Evolutionary conservation across 768 basidiomycete genomes (phyloP), one percentile per base, ranked within the genome.

Genomic region (Gloeopeniophorella convolvens): DNA sequence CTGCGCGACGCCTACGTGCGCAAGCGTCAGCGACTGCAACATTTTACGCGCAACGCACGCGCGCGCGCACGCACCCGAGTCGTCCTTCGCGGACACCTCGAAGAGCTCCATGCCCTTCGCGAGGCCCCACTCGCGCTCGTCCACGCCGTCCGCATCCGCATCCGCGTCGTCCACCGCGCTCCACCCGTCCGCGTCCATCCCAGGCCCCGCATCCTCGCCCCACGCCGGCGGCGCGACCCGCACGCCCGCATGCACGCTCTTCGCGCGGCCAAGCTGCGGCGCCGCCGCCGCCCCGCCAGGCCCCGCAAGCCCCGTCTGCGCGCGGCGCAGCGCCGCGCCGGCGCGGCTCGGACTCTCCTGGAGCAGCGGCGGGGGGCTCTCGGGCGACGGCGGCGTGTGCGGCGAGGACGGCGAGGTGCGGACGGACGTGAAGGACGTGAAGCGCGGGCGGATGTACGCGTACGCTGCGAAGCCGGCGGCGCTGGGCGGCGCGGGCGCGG

Each of bases 31-130:
- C n/a, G 36, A 26, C 18, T 34, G 47, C 31, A 34, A n/a, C n/a
- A n/a, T n/a, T n/a, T n/a, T n/a, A n/a, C n/a, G n/a, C n/a, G n/a
- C n/a, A n/a, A n/a, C n/a, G n/a, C n/a, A n/a, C n/a, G n/a, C n/a
- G n/a, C n/a, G n/a, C n/a, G 41, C 18, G 8, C 6, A 70, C 80
- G 56, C 54, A 92, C 91, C 92, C 27, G 69, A 62, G 62, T 89
- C 85, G 60, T 93, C 90, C 67, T 93, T 93, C 45, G 93, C 86
- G 36, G 89, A 93, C 16, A 95, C 89, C 63, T 95, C 89, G 57
- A 88, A 89, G 15, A 94, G 75, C 61, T 87, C 85, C 82, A 93
- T 89, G 54, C 82, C 85, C 63, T 85, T 85, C 62, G 75, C 80
- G 32, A 86, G 72, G 5, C 87, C 85, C 84, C 86, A 89, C 62